These are phyloP conservation scores for Saussurea involucrata DNA, from an alignment of 129 eudicot species.

Conservation along the genomic window DNA sequence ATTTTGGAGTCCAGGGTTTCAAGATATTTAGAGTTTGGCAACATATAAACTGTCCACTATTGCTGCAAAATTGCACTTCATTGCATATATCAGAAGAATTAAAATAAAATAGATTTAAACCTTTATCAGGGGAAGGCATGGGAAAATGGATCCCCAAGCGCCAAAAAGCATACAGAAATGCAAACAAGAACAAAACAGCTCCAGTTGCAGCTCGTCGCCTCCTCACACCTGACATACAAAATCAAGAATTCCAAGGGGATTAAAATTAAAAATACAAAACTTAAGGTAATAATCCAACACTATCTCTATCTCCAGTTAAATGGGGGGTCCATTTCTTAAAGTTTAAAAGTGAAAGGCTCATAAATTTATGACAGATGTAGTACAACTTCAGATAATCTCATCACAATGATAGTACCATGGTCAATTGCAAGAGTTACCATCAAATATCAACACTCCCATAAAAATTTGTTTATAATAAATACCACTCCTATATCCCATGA, in stretches of 20 bases:
- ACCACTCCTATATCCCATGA: neutral
- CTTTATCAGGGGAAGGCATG: conserved; percentile 99
- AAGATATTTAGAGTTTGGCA: neutral
- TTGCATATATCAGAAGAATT: neutral
- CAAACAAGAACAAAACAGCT: conserved; percentile 67
- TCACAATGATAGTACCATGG: neutral
- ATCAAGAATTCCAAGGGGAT: neutral
- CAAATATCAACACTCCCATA: neutral
- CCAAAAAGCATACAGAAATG: conserved; percentile 93
- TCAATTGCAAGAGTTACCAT: neutral
- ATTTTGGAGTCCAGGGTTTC: neutral
- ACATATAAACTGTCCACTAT: neutral
- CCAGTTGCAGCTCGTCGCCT: conserved; percentile 94
- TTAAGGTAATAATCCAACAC: neutral
- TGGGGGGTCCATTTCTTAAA: neutral
- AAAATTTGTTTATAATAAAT: neutral
- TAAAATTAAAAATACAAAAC: neutral
- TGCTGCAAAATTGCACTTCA: neutral
- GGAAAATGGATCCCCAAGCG: conserved; percentile 98
- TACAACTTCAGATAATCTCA: neutral
- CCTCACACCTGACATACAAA: conserved; percentile 63
- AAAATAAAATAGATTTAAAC: conserved; percentile 29
- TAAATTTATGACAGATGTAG: neutral
- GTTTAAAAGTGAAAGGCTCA: neutral
- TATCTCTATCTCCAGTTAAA: neutral